Percentiles rank a stretch among this genome's conserved stretches.
Conservation (phyloP, 768 basidiomycete species). For the Tricholoma flavovirens region DNA sequence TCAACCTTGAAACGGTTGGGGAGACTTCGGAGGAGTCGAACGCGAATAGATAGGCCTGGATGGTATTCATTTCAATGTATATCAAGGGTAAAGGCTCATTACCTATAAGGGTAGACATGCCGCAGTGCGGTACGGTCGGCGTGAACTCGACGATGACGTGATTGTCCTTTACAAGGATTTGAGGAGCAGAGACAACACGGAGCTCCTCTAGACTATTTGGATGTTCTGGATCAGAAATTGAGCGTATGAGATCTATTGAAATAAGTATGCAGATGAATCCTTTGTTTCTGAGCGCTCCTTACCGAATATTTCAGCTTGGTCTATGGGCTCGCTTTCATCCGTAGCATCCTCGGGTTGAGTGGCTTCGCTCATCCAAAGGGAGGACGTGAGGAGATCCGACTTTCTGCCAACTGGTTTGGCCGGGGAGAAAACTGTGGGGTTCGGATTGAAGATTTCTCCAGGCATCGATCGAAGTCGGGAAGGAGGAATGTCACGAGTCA, state of each 20-base stretch:
- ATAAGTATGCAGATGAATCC: not conserved
- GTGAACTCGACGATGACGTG: slow-evolving; percentile 87
- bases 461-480: slow-evolving; percentile 31
- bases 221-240: slow-evolving; percentile 94
- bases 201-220: slow-evolving; percentile 92
- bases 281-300: slow-evolving; percentile 10
- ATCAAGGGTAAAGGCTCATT: slow-evolving; percentile 19
- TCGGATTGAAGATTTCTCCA: slow-evolving; percentile 76
- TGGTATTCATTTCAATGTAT: slow-evolving; percentile 3
- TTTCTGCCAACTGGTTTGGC: slow-evolving; percentile 41
- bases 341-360: slow-evolving; percentile 41
- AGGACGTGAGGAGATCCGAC: slow-evolving; percentile 36
- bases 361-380: slow-evolving; percentile 57
- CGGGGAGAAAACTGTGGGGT: slow-evolving; percentile 74
- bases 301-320: slow-evolving; percentile 94
- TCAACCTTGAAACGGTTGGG: slow-evolving; percentile 94
- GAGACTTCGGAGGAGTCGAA: slow-evolving; percentile 81
- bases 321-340: slow-evolving; percentile 66
- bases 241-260: slow-evolving; percentile 75
- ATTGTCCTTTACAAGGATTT: slow-evolving; percentile 59
- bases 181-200: slow-evolving; percentile 87
- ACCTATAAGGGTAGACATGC: slow-evolving; percentile 97
- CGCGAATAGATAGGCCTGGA: slow-evolving; percentile 90
- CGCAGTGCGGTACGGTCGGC: slow-evolving; percentile 96
- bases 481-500: slow-evolving; percentile 19